Evolutionary conservation across 208 protist genomes (phyloP).

Genomic region (Leishmania amazonensis): DNA sequence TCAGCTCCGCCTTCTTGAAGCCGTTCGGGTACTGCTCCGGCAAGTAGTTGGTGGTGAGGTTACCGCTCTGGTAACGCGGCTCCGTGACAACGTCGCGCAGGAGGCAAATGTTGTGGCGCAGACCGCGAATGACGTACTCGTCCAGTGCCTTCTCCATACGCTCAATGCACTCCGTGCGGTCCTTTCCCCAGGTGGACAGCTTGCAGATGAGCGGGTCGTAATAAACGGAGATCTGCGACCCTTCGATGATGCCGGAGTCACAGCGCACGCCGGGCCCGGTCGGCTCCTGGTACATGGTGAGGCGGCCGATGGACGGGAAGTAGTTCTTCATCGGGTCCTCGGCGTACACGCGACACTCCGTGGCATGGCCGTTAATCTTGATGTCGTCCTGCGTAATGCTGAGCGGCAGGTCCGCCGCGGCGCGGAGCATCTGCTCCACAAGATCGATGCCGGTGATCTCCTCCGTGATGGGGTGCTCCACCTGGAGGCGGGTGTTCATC

Average conservation of each 20-base stretch:
- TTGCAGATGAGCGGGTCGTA: constrained; percentile 99
- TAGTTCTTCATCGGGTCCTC: constrained; percentile 94
- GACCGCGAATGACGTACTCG: constrained; percentile 90
- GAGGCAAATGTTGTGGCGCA: constrained; percentile 90
- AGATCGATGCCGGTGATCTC: constrained; percentile 93
- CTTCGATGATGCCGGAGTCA: constrained; percentile 86
- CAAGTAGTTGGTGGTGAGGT: constrained; percentile 89
- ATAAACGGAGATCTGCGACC: constrained; percentile 89
- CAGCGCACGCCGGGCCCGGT: constrained; percentile 54
- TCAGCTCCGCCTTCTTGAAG: constrained; percentile 39
- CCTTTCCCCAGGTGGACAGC: constrained; percentile 90
- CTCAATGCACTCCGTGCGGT: constrained; percentile 73
- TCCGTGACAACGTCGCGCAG: constrained; percentile 65
- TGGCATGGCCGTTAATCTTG: constrained; percentile 77
- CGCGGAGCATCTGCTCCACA: constrained; percentile 94
- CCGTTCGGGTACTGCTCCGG: constrained; percentile 40
- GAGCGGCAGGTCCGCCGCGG: constrained; percentile 65
- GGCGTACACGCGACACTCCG: constrained; percentile 96
- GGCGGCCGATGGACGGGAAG: constrained; percentile 71
- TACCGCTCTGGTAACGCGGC: constrained; percentile 57
- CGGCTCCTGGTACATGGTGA: constrained; percentile 34
- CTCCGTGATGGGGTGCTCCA: constrained; percentile 97
- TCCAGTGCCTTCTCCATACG: constrained; percentile 76
- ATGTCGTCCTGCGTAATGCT: constrained; percentile 85
- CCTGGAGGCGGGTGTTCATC: constrained; percentile 99